phyloP scores from a whole-genome alignment of 345 rosid genomes.

The Boechera stricta region DNA sequence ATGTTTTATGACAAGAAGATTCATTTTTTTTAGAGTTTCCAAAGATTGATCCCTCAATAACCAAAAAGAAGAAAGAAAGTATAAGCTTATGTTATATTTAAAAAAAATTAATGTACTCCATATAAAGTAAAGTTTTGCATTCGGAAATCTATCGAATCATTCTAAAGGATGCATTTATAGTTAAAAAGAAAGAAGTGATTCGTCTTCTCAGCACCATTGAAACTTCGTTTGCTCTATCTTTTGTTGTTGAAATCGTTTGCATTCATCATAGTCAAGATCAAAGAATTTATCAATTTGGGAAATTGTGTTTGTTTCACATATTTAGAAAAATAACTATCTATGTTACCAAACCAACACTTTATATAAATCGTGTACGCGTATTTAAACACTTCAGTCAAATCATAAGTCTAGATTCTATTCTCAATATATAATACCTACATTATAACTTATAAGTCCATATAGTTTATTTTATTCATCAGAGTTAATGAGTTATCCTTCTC shows the following conservation, averaged over 20 bases:
- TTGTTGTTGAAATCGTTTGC: not conserved
- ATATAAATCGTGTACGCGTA: not conserved
- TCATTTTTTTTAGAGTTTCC: not conserved
- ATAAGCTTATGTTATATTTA: not conserved
- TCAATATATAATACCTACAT: not conserved
- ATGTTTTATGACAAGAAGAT: not conserved
- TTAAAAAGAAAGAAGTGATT: not conserved
- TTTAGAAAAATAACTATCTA: not conserved
- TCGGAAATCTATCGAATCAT: not conserved
- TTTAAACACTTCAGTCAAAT: constrained; percentile 7
- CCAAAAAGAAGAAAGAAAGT: not conserved
- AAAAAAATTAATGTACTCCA: not conserved
- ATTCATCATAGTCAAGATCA: constrained; percentile 7
- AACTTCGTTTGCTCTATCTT: not conserved
- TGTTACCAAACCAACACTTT: not conserved
- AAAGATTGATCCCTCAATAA: not conserved
- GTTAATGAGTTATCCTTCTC: no score
- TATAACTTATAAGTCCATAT: not conserved
- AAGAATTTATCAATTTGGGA: not conserved
- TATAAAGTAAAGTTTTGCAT: not conserved
- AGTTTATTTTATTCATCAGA: constrained; percentile 8
- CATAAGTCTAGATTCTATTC: not conserved
- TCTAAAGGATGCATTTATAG: not conserved
- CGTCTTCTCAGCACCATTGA: not conserved
- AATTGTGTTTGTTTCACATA: constrained; percentile 1